Evolutionary conservation across 1,284 basidiomycete species (phyloP), one percentile per base, ranked within the genome.

Genomic region (Sparassis latifolia): DNA sequence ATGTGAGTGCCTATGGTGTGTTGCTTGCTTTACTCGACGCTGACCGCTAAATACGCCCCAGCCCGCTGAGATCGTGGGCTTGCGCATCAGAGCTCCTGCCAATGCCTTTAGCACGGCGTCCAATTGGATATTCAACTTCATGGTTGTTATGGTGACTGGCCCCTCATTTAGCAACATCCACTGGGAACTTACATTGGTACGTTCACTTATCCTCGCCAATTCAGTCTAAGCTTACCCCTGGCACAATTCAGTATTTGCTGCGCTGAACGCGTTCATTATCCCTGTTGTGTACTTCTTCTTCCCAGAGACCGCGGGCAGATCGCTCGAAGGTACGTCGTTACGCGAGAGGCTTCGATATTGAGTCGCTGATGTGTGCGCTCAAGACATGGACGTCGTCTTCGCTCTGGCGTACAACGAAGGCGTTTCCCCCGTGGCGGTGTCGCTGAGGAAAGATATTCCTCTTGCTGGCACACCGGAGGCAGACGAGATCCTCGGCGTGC

Each of bases 81-180:
- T 86, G 30, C 72, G 77, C 27, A 81, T 85, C 55, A 73, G 83
- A 52, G 80, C 80, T 3, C 81, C 82, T 0, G 83, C 84, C 6
- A 87, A 86, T 55, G 84, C 83, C 3, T 68, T 86, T 37, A 73
- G 78, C 57, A 82, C 84, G 1, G 83, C 82, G 20, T 79, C 77
- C n/a, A 86, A 82, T 58, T 86, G 80, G 82, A 77, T 75, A 4
- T 83, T 82, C 63, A 83, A 82, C 62, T 82, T 82, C 60, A 62
- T 81, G 60, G 77, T 82, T 27, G 83, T 86, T 30, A 84, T 85
- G 78, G 71, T 83, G 59, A 81, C 82, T 2, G 81, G 84, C 0
- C 79, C 82, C 0, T 74, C 82, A 1, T 86, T 86, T 62, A 72
- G 74, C 55, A 76, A 77, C 55, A 84, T 87, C 44, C 69, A 69